Evolutionary conservation across 2,329 filamentous ascomycete genomes (phyloP).

Genomic region (Peltaster fructicola): DNA sequence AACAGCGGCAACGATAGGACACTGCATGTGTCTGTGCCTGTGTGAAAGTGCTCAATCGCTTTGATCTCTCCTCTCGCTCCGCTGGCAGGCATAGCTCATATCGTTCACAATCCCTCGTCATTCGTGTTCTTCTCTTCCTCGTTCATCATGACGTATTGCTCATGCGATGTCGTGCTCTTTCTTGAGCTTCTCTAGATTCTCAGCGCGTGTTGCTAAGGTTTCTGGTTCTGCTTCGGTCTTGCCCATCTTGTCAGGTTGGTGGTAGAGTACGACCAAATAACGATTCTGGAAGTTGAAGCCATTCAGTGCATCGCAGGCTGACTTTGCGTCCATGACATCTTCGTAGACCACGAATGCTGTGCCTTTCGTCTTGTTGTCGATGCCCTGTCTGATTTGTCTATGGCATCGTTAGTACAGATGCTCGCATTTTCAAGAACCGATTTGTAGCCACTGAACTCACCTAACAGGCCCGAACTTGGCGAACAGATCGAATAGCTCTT

Average conservation of each 20-base stretch:
- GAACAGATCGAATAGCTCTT: constrained; percentile 97
- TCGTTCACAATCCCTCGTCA: no score
- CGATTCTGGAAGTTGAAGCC: constrained; percentile 99
- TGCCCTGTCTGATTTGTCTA: constrained; percentile 96
- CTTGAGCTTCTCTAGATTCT: constrained; percentile 97
- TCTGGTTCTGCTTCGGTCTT: constrained; percentile 53
- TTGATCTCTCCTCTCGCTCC: no score
- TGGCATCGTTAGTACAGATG: constrained; percentile 6
- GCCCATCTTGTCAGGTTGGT: constrained; percentile 62
- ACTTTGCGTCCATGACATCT: constrained; percentile 97
- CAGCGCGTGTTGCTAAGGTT: constrained; percentile 69
- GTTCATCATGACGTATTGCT: no score
- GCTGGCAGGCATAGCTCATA: no score
- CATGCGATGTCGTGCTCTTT: constrained; percentile 97
- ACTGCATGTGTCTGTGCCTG: no score
- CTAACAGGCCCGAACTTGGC: constrained; percentile 92
- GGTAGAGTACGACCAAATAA: constrained; percentile 80
- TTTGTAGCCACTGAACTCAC: constrained; percentile 40
- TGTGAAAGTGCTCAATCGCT: no score
- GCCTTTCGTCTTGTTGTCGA: constrained; percentile 92
- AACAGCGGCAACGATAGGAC: no score
- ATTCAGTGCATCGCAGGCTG: constrained; percentile 98
- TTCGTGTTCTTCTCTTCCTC: no score
- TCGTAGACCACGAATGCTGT: constrained; percentile 99
- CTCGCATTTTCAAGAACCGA: constrained; percentile 2